Conservation (phyloP, 108 stramenopile genomes). For the Cyclotella cryptica region DNA sequence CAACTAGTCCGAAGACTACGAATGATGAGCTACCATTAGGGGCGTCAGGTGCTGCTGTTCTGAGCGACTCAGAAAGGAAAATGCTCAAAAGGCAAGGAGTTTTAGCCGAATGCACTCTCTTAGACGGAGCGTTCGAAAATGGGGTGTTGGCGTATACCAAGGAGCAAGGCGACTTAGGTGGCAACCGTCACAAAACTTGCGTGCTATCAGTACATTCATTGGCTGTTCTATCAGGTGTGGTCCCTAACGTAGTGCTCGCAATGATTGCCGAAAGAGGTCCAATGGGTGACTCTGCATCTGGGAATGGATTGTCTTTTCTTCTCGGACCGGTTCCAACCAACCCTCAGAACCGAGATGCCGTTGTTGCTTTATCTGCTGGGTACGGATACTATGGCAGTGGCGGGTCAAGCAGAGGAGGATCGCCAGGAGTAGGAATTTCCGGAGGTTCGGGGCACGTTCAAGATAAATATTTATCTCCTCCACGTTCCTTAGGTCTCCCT, state of each 20-base stretch:
- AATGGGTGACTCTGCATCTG: constrained; percentile 35
- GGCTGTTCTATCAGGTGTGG: constrained; percentile 41
- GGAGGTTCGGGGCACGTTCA: constrained; percentile 14
- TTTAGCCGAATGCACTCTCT: constrained; percentile 50
- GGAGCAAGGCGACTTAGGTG: constrained; percentile 9
- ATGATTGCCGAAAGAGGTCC: constrained; percentile 62
- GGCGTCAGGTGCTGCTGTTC: background rate
- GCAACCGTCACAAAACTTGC: constrained; percentile 28
- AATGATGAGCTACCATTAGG: background rate
- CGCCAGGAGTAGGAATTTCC: constrained; percentile 23
- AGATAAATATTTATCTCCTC: constrained; percentile 24
- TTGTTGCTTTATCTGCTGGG: constrained; percentile 69
- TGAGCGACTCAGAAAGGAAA: constrained; percentile 39
- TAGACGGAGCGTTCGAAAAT: constrained; percentile 54
- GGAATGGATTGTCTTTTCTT: constrained; percentile 57
- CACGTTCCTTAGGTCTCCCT: constrained; percentile 50
- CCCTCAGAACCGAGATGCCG: constrained; percentile 62
- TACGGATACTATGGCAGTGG: constrained; percentile 83
- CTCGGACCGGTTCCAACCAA: constrained; percentile 60
- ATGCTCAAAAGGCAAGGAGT: constrained; percentile 33
- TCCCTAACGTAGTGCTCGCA: constrained; percentile 35
- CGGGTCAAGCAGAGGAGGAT: constrained; percentile 34
- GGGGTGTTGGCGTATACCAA: constrained; percentile 24
- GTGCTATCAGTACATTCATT: constrained; percentile 45
- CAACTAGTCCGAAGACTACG: constrained; percentile 7